These are phyloP conservation scores for Urtica urens DNA, from an alignment of 306 rosid species.

Conservation along the genomic window DNA sequence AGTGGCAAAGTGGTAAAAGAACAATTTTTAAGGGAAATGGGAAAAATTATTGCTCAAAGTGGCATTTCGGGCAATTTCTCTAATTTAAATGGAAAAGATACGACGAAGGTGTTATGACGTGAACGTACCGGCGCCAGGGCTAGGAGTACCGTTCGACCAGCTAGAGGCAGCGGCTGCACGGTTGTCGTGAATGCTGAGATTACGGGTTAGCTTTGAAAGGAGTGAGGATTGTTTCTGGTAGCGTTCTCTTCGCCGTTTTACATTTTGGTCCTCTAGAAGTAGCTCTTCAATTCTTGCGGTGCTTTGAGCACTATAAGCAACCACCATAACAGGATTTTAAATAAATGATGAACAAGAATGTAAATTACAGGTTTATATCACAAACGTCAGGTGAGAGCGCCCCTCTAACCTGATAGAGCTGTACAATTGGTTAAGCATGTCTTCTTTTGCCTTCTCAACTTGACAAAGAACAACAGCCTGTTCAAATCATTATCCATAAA, in stretches of 20 bases:
- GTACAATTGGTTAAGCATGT: conserved; percentile 89
- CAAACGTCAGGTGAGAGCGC: conserved; percentile 6
- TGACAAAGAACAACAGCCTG: conserved; percentile 98
- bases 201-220: conserved; percentile 85
- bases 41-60: too few relatives aligned
- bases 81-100: too few relatives aligned
- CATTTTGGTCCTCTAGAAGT: conserved; percentile 86
- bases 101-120: too few relatives aligned
- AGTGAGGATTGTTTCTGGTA: conserved; percentile 79
- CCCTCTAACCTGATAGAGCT: conserved; percentile 70
- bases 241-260: conserved; percentile 69
- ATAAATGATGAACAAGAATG: not conserved
- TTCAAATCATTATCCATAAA: conserved; percentile 26
- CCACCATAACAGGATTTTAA: not conserved
- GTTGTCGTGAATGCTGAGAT: conserved; percentile 86
- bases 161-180: conserved; percentile 70
- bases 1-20: too few relatives aligned
- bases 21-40: too few relatives aligned
- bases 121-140: conserved; percentile 34
- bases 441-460: conserved; percentile 98
- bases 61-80: too few relatives aligned
- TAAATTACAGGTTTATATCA: not conserved
- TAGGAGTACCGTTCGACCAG: conserved; percentile 57
- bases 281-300: conserved; percentile 82
- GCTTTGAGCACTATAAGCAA: conserved; percentile 60